Percentiles rank a stretch among this genome's conserved stretches.
Evolutionary conservation across 2,329 filamentous ascomycete species (phyloP).

Genomic region (Colletotrichum euphorbiae): DNA sequence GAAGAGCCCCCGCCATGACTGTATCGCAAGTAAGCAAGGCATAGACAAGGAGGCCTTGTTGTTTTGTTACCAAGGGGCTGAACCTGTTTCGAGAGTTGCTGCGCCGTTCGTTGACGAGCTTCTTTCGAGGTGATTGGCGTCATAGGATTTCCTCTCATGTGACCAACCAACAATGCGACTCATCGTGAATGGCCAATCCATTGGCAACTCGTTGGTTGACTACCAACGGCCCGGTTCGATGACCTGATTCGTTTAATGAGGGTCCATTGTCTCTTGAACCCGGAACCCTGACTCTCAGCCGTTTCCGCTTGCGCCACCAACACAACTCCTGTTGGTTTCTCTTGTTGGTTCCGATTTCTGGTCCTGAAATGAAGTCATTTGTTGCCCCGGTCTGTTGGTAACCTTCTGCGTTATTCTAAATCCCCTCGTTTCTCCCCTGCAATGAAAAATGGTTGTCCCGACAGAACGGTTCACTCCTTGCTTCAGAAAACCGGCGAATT

Average conservation of each 20-base stretch:
- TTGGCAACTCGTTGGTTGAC: not conserved
- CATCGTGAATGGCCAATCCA: not conserved
- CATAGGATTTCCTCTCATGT: not conserved
- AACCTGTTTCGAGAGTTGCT: not conserved
- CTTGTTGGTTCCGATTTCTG: not conserved
- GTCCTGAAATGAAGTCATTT: too few relatives aligned
- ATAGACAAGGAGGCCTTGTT: not conserved
- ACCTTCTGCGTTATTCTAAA: too few relatives aligned
- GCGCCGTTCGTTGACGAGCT: not conserved
- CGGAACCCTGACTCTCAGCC: slow-evolving; percentile 1
- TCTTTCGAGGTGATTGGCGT: not conserved
- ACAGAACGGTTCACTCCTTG: too few relatives aligned
- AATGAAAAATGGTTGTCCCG: too few relatives aligned
- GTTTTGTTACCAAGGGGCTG: not conserved
- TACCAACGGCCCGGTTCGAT: not conserved
- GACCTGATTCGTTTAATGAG: not conserved
- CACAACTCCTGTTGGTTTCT: not conserved
- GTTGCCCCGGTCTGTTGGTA: too few relatives aligned
- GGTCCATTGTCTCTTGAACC: not conserved
- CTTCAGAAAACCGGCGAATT: too few relatives aligned
- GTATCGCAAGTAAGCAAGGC: too few relatives aligned
- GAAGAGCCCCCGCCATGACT: not conserved
- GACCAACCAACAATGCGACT: slow-evolving; percentile 9
- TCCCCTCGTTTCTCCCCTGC: too few relatives aligned
- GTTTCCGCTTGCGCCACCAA: slow-evolving; percentile 2